phyloP scores from a whole-genome alignment of 257 asterid genomes.

The Rhazya stricta region DNA sequence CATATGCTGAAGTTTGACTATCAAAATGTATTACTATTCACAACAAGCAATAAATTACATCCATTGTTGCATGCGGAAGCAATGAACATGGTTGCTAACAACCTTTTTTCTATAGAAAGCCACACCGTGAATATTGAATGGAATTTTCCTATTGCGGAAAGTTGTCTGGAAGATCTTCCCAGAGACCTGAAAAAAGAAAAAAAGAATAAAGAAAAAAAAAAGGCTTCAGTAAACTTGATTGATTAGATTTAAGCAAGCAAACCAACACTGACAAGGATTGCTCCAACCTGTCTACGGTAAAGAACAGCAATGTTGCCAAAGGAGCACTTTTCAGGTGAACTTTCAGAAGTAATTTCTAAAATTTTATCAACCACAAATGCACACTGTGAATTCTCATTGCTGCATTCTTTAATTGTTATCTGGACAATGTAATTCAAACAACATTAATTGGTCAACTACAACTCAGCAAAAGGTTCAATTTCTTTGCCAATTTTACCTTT shows the following conservation, averaged over 20 bases:
- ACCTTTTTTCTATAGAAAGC: slow-evolving; percentile 99
- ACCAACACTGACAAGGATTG: slow-evolving; percentile 19
- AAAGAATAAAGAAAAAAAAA: too few species aligned
- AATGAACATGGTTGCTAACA: slow-evolving; percentile 12
- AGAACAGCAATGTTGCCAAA: slow-evolving; percentile 73
- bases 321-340: slow-evolving; percentile 56
- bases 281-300: slow-evolving; percentile 93
- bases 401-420: slow-evolving; percentile 84
- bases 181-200: slow-evolving; percentile 50
- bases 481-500: slow-evolving; percentile 43
- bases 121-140: slow-evolving; percentile 90
- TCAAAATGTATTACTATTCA: not conserved
- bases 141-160: slow-evolving; percentile 82
- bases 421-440: slow-evolving; percentile 24
- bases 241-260: slow-evolving; percentile 17
- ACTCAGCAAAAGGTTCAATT: not conserved
- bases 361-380: slow-evolving; percentile 89
- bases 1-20: not conserved
- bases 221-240: not conserved
- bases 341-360: slow-evolving; percentile 67
- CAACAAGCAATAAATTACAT: not conserved
- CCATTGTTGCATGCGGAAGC: not conserved
- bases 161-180: slow-evolving; percentile 88
- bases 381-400: slow-evolving; percentile 90
- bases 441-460: slow-evolving; percentile 11